These are phyloP conservation scores for Sisymbrium irio DNA, from an alignment of 345 rosid genomes.

Conservation along the genomic window DNA sequence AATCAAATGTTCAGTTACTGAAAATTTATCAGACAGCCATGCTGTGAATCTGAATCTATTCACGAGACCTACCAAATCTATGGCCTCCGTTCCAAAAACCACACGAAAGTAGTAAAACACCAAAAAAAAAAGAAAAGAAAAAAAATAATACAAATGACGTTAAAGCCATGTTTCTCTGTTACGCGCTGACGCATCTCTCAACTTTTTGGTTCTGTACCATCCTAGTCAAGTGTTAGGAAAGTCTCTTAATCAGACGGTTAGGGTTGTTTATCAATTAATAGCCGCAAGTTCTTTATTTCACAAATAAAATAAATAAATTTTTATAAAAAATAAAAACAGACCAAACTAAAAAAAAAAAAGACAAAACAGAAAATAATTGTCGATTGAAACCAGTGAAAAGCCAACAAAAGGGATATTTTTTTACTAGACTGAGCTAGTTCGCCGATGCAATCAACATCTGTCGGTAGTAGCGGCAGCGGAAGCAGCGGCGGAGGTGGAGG, in stretches of 20 bases:
- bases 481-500: neutral
- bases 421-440: neutral
- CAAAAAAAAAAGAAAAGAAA: neutral
- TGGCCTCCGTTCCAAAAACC: no score
- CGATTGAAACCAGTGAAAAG: conserved; percentile 3
- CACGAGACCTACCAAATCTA: no score
- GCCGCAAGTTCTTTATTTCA: neutral
- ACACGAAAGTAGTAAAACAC: no score
- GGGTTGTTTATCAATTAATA: conserved; percentile 1
- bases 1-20: no score
- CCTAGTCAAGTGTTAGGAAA: conserved; percentile 18
- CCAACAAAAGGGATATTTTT: neutral
- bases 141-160: neutral
- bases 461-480: conserved; percentile 44
- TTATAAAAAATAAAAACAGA: neutral
- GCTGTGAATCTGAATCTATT: no score
- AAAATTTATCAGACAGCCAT: no score
- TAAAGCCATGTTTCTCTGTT: conserved; percentile 6
- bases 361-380: neutral
- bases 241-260: conserved; percentile 25
- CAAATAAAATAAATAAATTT: neutral
- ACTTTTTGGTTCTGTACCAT: neutral
- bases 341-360: neutral
- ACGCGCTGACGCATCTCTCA: conserved; percentile 11
- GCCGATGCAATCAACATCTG: conserved; percentile 62